Conservation (phyloP, 106 monocot species). For the Chionographis japonica region DNA sequence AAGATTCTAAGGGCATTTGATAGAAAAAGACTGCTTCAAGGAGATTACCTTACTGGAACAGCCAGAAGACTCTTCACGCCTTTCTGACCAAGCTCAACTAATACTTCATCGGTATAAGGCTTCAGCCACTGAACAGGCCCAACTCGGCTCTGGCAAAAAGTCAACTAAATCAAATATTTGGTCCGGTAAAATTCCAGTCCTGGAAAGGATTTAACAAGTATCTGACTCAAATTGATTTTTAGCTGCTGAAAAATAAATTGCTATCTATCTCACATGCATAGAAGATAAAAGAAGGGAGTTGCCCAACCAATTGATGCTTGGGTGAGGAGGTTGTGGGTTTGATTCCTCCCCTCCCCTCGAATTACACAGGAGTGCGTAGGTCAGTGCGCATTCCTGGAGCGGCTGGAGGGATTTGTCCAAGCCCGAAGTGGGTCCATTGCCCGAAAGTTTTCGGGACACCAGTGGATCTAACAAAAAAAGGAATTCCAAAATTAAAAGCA, state of each 20-base stretch:
- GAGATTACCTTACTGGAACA: slow-evolving; percentile 82
- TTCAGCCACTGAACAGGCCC: slow-evolving; percentile 97
- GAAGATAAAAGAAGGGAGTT: too few species aligned
- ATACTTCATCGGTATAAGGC: slow-evolving; percentile 94
- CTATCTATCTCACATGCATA: too few species aligned
- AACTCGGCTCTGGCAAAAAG: slow-evolving; percentile 74
- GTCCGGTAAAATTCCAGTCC: background rate
- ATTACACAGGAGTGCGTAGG: too few species aligned
- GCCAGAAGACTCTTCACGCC: slow-evolving; percentile 85
- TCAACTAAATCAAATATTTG: background rate
- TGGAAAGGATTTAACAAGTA: too few species aligned
- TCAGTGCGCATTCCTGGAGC: too few species aligned
- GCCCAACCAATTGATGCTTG: too few species aligned
- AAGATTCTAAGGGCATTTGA: background rate
- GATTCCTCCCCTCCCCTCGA: too few species aligned
- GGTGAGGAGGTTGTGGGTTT: too few species aligned
- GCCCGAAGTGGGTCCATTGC: too few species aligned
- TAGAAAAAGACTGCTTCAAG: background rate
- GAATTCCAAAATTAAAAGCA: background rate
- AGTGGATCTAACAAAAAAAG: too few species aligned
- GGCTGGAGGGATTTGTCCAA: too few species aligned
- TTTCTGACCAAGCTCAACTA: slow-evolving; percentile 82
- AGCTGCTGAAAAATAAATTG: background rate
- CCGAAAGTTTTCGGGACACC: too few species aligned
- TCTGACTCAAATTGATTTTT: background rate